phyloP scores from a whole-genome alignment of 495 filamentous ascomycete genomes.

The Astrothelium subdiscretum region DNA sequence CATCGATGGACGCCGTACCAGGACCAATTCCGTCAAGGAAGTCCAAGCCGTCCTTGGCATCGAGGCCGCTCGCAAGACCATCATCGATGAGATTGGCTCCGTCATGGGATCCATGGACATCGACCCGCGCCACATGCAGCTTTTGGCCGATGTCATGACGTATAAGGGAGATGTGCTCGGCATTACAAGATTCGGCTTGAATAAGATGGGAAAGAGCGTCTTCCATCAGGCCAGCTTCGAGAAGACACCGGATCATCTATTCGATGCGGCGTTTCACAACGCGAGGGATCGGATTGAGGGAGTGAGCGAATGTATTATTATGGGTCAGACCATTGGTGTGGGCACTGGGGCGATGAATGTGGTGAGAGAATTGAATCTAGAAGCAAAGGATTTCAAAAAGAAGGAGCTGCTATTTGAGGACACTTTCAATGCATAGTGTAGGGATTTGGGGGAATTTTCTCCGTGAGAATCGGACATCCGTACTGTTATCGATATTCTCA shows the following conservation, averaged over 20 bases:
- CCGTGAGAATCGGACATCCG: not conserved
- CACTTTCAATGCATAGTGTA: not conserved
- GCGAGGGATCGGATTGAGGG: conserved; percentile 84
- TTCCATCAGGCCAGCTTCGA: conserved; percentile 94
- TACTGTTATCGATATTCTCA: not conserved
- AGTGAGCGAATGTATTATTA: conserved; percentile 94
- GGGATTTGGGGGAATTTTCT: not conserved
- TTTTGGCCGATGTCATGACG: conserved; percentile 98
- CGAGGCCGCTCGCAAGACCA: conserved; percentile 80
- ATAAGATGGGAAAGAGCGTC: conserved; percentile 93
- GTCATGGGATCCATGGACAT: conserved; percentile 94
- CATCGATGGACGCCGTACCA: conserved; percentile 59
- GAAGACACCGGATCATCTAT: conserved; percentile 96
- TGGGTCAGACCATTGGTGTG: conserved; percentile 84
- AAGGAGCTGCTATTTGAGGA: conserved; percentile 71
- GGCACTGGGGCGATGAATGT: conserved; percentile 90
- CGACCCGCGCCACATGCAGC: conserved; percentile 96
- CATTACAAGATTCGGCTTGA: conserved; percentile 90
- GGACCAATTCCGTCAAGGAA: conserved; percentile 86
- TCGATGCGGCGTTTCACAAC: conserved; percentile 83
- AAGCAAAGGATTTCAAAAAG: conserved; percentile 46
- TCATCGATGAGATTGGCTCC: conserved; percentile 62
- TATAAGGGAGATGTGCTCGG: conserved; percentile 97
- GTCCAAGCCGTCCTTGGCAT: conserved; percentile 88
- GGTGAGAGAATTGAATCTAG: conserved; percentile 60